Base-by-base conservation (phyloP, 2,329 filamentous ascomycete genomes). In the Penicillium sp. region DNA sequence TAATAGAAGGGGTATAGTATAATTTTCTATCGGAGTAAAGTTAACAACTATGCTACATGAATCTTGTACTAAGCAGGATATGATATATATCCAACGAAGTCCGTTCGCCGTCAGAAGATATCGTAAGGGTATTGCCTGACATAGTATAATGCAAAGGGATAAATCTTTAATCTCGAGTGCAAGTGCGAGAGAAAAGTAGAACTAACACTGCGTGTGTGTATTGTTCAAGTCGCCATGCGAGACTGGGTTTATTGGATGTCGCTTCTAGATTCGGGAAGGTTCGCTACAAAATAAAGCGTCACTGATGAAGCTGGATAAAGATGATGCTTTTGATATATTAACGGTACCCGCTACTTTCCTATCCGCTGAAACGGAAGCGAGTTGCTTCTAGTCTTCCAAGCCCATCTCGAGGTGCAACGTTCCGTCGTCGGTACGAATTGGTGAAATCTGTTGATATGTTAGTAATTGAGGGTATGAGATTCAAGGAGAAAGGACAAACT, bases 331-430 rank as follows among this genome's bases (percentile, higher is more conserved):
- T 16, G 11, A 18, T 52, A 28, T 47, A 55, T 55, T 47, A 24
- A 55, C 11, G 52, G 43, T 55, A 55, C 47, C 52, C 40, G 52
- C 45, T 48, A 40, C 33, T 48, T 24, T 28, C 14, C 43, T n/a
- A 85, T 59, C 83, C 82, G 57, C 75, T 77, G 69, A 96, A 97
- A 65, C 90, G 88, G 77, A 97, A 97, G 62, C 89, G 85, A 21
- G 88, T 85, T 23, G 91, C 91, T 75, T 96, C 91, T 57, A 97
- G 77, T 68, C 91, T 83, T 3, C 93, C 93, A 43, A 97, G 78
- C 0, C 93, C 93, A 69, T 97, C 93, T 59, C 93, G 80, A 6
- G 94, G 94, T n/a, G 94, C 93, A 47, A 99, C 90, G 68, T 99
- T 97, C 61, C 95, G 83, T 68, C 95, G 83, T 51, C 95, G 85